A percentile compares a stretch with the other conserved stretches of the same genome.
Conservation (phyloP, 345 rosid genomes). For the Streptanthus diversifolius region DNA sequence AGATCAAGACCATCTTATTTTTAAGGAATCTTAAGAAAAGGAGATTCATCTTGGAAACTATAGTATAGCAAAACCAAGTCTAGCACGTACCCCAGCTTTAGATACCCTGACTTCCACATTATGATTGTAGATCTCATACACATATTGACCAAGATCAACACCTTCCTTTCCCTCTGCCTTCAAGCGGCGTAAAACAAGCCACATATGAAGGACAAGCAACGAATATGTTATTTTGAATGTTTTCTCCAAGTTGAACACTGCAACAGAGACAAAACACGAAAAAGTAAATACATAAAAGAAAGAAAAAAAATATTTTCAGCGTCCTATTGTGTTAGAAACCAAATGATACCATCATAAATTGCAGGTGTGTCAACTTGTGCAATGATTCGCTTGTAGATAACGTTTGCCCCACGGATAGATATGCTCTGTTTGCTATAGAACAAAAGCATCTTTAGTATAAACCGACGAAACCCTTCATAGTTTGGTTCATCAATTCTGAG, state of each 20-base stretch:
- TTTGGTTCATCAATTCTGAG: constrained; percentile 72
- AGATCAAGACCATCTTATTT: background rate
- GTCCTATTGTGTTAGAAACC: background rate
- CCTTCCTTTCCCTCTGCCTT: constrained; percentile 93
- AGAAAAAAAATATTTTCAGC: background rate
- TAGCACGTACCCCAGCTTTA: constrained; percentile 77
- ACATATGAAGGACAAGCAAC: constrained; percentile 90
- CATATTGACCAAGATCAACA: constrained; percentile 80
- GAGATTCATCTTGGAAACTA: background rate
- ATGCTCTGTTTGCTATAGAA: constrained; percentile 91
- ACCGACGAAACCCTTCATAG: constrained; percentile 54
- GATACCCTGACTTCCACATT: constrained; percentile 91
- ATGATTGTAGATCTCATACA: constrained; percentile 91
- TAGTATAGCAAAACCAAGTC: background rate
- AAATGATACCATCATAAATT: constrained; percentile 66
- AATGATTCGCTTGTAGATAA: constrained; percentile 57
- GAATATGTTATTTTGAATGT: constrained; percentile 77
- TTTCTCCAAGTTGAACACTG: constrained; percentile 95
- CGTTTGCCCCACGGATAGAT: constrained; percentile 81
- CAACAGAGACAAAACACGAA: constrained; percentile 24
- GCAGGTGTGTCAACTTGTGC: constrained; percentile 75
- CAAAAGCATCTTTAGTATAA: constrained; percentile 60
- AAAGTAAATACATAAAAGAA: background rate
- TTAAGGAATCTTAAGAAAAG: background rate
- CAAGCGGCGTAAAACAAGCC: constrained; percentile 78